Evolutionary conservation across 2,329 filamentous ascomycete genomes (phyloP).

Genomic region (Beauveria varroae): DNA sequence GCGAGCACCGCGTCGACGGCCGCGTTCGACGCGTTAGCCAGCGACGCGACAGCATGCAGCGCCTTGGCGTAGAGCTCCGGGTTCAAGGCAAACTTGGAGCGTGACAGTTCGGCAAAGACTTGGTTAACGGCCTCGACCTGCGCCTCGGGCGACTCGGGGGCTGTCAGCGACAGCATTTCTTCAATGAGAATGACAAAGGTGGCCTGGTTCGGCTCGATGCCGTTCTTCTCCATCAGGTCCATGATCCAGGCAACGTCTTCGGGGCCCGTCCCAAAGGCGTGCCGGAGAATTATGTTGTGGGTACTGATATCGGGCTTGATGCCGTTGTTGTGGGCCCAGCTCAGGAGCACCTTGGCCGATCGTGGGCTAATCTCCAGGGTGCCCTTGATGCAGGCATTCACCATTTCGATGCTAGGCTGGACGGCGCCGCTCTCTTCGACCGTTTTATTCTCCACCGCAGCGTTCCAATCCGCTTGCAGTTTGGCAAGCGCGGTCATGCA

Average conservation of each 20-base stretch:
- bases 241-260: constrained; percentile 47
- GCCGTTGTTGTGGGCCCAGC: constrained; percentile 49
- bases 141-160: constrained; percentile 33
- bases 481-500: constrained; percentile 59
- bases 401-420: constrained; percentile 52
- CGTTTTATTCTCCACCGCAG: constrained; percentile 22
- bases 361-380: constrained; percentile 45
- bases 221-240: constrained; percentile 47
- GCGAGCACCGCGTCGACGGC: constrained; percentile 54
- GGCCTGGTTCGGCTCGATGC: constrained; percentile 52
- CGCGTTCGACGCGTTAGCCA: constrained; percentile 30
- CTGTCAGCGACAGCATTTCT: constrained; percentile 39
- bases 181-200: constrained; percentile 71
- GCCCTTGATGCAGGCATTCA: constrained; percentile 65
- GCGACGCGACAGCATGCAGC: constrained; percentile 43
- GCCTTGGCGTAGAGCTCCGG: constrained; percentile 60
- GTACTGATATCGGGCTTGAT: constrained; percentile 50
- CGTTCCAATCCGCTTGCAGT: constrained; percentile 55
- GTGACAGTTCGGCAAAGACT: constrained; percentile 51
- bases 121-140: constrained; percentile 45
- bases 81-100: constrained; percentile 51
- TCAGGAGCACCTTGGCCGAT: constrained; percentile 46
- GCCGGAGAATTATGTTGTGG: constrained; percentile 63
- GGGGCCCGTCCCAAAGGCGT: constrained; percentile 43
- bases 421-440: constrained; percentile 33